Base-by-base conservation (phyloP, 2,329 filamentous ascomycete genomes). In the Monilinia aucupariae region DNA sequence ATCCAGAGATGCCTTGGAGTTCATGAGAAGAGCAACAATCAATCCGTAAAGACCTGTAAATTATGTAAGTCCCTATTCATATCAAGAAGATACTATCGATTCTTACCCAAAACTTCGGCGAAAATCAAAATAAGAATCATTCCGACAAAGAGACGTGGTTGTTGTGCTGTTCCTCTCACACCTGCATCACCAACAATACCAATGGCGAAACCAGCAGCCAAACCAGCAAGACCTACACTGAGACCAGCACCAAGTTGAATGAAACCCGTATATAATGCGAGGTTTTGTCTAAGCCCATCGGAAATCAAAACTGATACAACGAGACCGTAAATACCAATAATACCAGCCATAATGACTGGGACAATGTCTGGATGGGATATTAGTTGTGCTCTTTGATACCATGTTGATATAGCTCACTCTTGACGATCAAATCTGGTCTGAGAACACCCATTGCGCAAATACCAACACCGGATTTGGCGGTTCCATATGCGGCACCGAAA, bases 291-390 rank as follows among this genome's bases (percentile, higher is more conserved):
- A 68, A 94, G 81, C 72, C 85, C 86, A 76, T 91, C 89, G 74
- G 90, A 92, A 75, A 94, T 91, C 74, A 94, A 80, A 76, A 94
- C 90, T 22, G 90, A 92, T 66, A 93, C 90, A 79, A 94, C 90
- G 69, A 94, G 85, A 74, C 90, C 90, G 81, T 94, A 99, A 79
- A 99, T 97, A 89, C 91, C 94, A 80, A 99, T 97, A 80, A 99
- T 99, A 97, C 94, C 94, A 84, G 94, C 94, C 94, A 99, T 99
- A 87, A 99, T 96, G 80, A 97, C 94, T 77, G 94, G 94, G 69
- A 97, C 93, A 78, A 97, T 97, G 85, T 97, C 93, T 97, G 71
- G 55, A 47, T 55, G 56, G 9, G 48, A 48, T 32, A 61, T 72
- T 64, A 72, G 66, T 65, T 39, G 27, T 30, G 17, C 13, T 13